These are phyloP conservation scores for Colletotrichum spaethianum DNA, from an alignment of 2,329 filamentous ascomycete species.

Conservation along the genomic window DNA sequence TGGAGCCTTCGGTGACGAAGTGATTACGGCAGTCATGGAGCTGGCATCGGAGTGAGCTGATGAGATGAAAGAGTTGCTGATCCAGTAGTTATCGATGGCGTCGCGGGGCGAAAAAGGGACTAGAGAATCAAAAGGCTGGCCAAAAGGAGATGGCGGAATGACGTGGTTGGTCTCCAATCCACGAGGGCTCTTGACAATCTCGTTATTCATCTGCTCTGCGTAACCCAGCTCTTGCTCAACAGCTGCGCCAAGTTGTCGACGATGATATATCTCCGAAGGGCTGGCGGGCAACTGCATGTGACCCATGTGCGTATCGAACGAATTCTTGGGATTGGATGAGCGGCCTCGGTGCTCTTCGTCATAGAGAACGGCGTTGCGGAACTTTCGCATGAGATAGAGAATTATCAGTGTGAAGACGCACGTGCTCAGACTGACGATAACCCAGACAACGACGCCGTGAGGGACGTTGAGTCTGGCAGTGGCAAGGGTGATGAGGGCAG, in stretches of 20 bases:
- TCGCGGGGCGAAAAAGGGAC: background rate
- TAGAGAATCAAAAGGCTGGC: background rate
- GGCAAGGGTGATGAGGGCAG: constrained; percentile 10
- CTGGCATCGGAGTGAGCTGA: constrained; percentile 9
- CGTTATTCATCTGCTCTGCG: background rate
- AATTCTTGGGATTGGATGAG: background rate
- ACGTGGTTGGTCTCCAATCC: background rate
- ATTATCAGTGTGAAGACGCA: constrained; percentile 12
- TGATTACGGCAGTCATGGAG: constrained; percentile 21
- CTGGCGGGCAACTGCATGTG: constrained; percentile 21
- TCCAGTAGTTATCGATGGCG: constrained; percentile 8
- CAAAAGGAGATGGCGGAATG: background rate
- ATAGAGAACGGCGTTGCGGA: constrained; percentile 7
- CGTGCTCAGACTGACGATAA: constrained; percentile 14
- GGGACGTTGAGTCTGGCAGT: background rate
- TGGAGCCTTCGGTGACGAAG: background rate
- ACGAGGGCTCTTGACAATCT: background rate
- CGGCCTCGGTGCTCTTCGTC: constrained; percentile 31
- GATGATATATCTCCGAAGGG: constrained; percentile 21
- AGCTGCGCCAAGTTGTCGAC: constrained; percentile 14
- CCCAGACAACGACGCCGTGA: constrained; percentile 21
- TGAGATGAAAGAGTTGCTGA: background rate
- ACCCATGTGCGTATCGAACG: background rate
- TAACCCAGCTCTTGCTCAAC: background rate
- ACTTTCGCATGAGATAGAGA: constrained; percentile 15